phyloP scores from a whole-genome alignment of 176 grass and related monocot genomes.

The Lolium perenne region DNA sequence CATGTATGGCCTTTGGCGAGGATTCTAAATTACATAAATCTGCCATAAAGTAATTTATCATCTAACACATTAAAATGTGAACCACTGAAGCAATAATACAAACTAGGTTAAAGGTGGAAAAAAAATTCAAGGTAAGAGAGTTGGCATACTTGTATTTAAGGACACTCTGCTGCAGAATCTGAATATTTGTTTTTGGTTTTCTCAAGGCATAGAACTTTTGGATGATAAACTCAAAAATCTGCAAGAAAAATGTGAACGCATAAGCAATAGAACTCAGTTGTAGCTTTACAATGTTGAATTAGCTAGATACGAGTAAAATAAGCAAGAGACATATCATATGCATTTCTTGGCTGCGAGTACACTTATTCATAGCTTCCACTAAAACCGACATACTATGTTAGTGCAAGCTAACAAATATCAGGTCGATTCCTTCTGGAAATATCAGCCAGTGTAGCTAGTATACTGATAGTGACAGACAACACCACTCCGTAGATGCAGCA shows the following conservation, averaged over 20 bases:
- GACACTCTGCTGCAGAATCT: conserved; percentile 97
- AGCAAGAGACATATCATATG: conserved; percentile 11
- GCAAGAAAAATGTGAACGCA: conserved; percentile 48
- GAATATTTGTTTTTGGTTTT: conserved; percentile 99
- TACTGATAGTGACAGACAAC: not conserved
- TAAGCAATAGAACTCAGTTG: conserved; percentile 33
- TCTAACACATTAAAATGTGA: not conserved
- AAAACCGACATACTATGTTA: conserved; percentile 2
- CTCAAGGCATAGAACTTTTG: conserved; percentile 98
- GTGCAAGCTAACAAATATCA: conserved; percentile 3
- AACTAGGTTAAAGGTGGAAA: conserved; percentile 24
- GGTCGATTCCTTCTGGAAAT: conserved; percentile 13
- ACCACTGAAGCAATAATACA: not conserved
- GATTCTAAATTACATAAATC: conserved; percentile 23
- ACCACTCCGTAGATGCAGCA: not conserved
- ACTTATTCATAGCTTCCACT: conserved; percentile 24
- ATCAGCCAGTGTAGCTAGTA: not conserved
- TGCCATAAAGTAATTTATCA: not conserved
- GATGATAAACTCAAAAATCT: conserved; percentile 95
- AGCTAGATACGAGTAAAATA: conserved; percentile 3
- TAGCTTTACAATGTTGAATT: conserved; percentile 25
- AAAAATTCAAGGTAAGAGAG: conserved; percentile 28
- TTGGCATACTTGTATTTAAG: conserved; percentile 94
- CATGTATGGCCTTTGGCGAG: not conserved
- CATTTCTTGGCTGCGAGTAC: conserved; percentile 13